A percentile compares a stretch with the other conserved stretches of the same genome.
phyloP scores from a whole-genome alignment of 352 stramenopile genomes.

The Globisporangium sylvaticum region DNA sequence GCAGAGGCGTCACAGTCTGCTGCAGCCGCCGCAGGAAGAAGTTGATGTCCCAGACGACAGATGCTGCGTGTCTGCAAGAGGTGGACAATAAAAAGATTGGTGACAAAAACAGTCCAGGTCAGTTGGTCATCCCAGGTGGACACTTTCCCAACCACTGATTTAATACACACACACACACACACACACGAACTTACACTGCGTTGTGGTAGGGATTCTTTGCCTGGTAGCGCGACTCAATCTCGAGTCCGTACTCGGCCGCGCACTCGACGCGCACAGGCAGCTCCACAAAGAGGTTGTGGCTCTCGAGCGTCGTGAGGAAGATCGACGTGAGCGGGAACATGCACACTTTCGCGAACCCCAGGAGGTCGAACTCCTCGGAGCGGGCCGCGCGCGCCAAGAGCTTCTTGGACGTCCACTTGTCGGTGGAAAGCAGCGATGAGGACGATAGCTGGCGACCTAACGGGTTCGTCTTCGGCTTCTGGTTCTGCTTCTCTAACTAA shows the following conservation, averaged over 20 bases:
- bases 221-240: constrained; percentile 67
- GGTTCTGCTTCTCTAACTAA: neutral
- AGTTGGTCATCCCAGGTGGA: neutral
- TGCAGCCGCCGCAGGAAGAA: constrained; percentile 54
- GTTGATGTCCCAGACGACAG: constrained; percentile 72
- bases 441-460: neutral
- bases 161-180: too few relatives aligned
- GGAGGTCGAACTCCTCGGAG: constrained; percentile 47
- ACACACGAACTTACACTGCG: constrained; percentile 37
- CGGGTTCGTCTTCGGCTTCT: neutral
- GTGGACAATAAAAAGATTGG: neutral
- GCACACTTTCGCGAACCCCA: constrained; percentile 42
- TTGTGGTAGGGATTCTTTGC: constrained; percentile 81
- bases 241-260: constrained; percentile 46
- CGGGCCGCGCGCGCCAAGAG: constrained; percentile 29
- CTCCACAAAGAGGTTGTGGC: constrained; percentile 52
- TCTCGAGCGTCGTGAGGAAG: constrained; percentile 62
- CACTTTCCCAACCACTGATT: neutral
- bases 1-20: constrained; percentile 30
- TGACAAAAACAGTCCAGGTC: neutral
- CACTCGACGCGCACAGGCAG: constrained; percentile 52
- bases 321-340: constrained; percentile 55
- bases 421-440: constrained; percentile 3
- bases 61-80: constrained; percentile 51
- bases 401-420: constrained; percentile 36